A percentile compares a stretch with the other conserved stretches of the same genome.
Evolutionary conservation across 2,329 filamentous ascomycete species (phyloP).

Genomic region (Apiospora saccharicola): DNA sequence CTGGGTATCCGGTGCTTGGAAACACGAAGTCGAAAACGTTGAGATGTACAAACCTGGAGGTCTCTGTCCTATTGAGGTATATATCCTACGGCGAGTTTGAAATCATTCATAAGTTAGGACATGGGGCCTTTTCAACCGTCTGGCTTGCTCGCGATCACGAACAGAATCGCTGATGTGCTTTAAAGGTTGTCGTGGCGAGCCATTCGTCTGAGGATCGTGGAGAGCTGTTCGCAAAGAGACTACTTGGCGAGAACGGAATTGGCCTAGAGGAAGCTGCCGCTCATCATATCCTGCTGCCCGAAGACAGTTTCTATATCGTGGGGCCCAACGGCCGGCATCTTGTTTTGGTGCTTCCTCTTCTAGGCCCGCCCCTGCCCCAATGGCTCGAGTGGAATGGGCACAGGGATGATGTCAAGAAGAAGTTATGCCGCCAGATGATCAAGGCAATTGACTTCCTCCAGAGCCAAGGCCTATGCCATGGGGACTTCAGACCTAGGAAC

Average conservation of each 20-base stretch:
- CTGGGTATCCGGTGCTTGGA: neutral
- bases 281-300: conserved; percentile 26
- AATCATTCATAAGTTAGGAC: conserved; percentile 30
- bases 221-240: conserved; percentile 23
- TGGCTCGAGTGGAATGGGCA: neutral
- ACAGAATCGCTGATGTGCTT: conserved; percentile 29
- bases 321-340: conserved; percentile 32
- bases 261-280: conserved; percentile 4
- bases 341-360: conserved; percentile 24
- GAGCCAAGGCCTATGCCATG: conserved; percentile 21
- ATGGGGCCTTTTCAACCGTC: conserved; percentile 30
- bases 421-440: conserved; percentile 11
- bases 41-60: conserved; percentile 28
- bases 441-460: neutral
- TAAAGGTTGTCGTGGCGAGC: conserved; percentile 29
- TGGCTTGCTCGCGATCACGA: conserved; percentile 32
- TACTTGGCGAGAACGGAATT: neutral
- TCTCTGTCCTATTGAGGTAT: conserved; percentile 18
- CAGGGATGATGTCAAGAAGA: conserved; percentile 8
- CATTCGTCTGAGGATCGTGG: conserved; percentile 25
- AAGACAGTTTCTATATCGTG: conserved; percentile 29
- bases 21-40: conserved; percentile 24
- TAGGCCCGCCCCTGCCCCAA: neutral
- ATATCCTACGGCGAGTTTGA: conserved; percentile 26
- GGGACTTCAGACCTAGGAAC: conserved; percentile 16